Evolutionary conservation across 2,329 filamentous ascomycete genomes (phyloP), one percentile per base, ranked within the genome.

Genomic region (Penicillium digitatum): DNA sequence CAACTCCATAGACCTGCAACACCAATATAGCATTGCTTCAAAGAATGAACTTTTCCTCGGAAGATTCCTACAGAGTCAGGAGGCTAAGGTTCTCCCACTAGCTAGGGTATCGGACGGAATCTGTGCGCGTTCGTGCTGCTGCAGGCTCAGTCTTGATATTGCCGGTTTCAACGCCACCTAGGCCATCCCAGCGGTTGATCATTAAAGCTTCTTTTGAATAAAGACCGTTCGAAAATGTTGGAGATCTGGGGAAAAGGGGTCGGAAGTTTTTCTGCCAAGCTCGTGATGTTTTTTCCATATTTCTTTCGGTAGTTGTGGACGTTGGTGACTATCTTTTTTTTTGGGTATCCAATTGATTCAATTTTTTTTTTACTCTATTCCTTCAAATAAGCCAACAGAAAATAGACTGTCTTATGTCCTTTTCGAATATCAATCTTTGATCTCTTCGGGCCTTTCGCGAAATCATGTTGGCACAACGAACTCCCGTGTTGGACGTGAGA

Each of bases 121-220:
- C 45, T 57, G 59, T 59, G 48, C 48, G 56, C 58, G 62, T 63
- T 65, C 60, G 62, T 56, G 59, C 48, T 51, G 20, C 57, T 62
- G 55, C 56, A 49, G 61, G 50, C 55, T 35, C 32, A 34, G 54
- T 64, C 47, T 51, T 35, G 38, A 63, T 57, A 24, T 45, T 62
- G 31, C 59, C 46, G 55, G 56, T 61, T 63, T 57, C 56, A 61
- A 61, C 59, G 46, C 54, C 61, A 63, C 58, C 61, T 51, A 62
- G 55, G 24, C 52, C 55, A 62, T 57, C 63, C 56, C 59, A 58
- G 55, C n/a, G n/a, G 9, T 52, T n/a, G n/a, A n/a, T n/a, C 20
- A 51, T 46, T 46, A 56, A 57, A 62, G 48, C 57, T 64, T 60
- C 59, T 62, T 65, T 57, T 52, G 55, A 63, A 64, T 34, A 51